These are phyloP conservation scores for Chenopodium berlandieri DNA, from an alignment of 148 eudicot species.

Conservation along the genomic window DNA sequence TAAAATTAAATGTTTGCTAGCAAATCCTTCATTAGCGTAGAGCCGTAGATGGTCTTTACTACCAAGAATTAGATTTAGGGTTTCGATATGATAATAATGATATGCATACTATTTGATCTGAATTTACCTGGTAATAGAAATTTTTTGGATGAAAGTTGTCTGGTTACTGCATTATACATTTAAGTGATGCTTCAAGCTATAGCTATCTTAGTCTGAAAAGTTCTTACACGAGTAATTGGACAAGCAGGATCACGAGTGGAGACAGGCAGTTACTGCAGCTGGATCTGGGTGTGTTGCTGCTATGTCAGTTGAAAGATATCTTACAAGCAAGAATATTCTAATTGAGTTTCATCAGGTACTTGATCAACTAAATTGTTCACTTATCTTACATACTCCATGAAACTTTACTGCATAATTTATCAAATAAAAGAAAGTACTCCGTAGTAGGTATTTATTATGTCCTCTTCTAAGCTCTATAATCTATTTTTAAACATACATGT, in stretches of 20 bases:
- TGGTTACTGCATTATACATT: constrained; percentile 1
- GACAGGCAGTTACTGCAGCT: constrained; percentile 98
- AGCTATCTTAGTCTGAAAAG: constrained; percentile 5
- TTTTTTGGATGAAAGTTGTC: not conserved
- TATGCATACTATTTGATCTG: not conserved
- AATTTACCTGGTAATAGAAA: not conserved
- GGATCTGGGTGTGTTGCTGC: constrained; percentile 99
- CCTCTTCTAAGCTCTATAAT: not conserved
- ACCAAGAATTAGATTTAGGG: not conserved
- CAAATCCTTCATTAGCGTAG: not conserved
- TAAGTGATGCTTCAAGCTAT: not conserved
- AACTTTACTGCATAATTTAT: not conserved
- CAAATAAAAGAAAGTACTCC: not conserved
- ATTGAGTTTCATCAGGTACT: constrained; percentile 97
- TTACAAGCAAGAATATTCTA: constrained; percentile 75
- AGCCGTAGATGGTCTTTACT: not conserved
- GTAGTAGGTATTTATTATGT: not conserved
- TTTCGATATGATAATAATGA: not conserved
- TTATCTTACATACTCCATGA: not conserved
- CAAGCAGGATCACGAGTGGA: constrained; percentile 91
- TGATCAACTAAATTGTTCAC: not conserved
- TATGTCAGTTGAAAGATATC: constrained; percentile 96
- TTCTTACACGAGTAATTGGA: constrained; percentile 18
- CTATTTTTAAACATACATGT: not conserved
- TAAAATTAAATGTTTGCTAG: too few species aligned